Conservation (phyloP, 2,329 filamentous ascomycete genomes). For the Hymenoscyphus scutula region DNA sequence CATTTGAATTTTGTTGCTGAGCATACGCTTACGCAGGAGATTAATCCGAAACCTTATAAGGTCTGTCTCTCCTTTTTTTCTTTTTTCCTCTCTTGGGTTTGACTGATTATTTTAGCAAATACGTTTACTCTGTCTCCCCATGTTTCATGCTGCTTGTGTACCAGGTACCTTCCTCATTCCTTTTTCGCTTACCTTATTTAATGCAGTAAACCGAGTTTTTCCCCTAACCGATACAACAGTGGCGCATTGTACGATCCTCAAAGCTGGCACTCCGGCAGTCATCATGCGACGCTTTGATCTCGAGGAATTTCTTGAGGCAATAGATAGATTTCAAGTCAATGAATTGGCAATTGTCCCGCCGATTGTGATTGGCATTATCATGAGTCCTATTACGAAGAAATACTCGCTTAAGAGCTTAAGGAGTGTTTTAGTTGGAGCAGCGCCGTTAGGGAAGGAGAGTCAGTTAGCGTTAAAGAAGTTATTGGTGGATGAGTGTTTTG, state of each 20-base stretch:
- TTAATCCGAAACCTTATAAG: conserved; percentile 49
- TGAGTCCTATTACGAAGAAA: conserved; percentile 25
- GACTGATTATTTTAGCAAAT: conserved; percentile 33
- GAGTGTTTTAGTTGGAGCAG: conserved; percentile 46
- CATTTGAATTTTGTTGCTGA: conserved; percentile 40
- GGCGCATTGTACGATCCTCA: conserved; percentile 57
- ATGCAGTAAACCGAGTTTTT: background rate
- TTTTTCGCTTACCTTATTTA: background rate
- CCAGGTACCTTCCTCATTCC: conserved; percentile 45
- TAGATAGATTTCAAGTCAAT: conserved; percentile 67
- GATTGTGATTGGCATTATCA: conserved; percentile 62
- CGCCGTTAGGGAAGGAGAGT: conserved; percentile 43
- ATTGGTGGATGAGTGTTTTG: conserved; percentile 33
- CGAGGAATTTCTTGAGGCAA: conserved; percentile 62
- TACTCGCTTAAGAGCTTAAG: conserved; percentile 55
- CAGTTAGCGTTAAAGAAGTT: conserved; percentile 42
- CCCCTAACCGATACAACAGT: conserved; percentile 52
- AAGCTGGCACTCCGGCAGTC: conserved; percentile 20
- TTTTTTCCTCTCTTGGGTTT: conserved; percentile 39
- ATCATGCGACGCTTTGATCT: conserved; percentile 80
- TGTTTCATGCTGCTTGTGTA: conserved; percentile 66
- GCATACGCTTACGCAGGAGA: conserved; percentile 46
- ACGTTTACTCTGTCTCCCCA: conserved; percentile 52
- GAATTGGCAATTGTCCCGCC: conserved; percentile 69
- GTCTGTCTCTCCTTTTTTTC: conserved; percentile 51